Base-by-base conservation (phyloP, 176 grass and related monocot species). In the Musa itinerans region DNA sequence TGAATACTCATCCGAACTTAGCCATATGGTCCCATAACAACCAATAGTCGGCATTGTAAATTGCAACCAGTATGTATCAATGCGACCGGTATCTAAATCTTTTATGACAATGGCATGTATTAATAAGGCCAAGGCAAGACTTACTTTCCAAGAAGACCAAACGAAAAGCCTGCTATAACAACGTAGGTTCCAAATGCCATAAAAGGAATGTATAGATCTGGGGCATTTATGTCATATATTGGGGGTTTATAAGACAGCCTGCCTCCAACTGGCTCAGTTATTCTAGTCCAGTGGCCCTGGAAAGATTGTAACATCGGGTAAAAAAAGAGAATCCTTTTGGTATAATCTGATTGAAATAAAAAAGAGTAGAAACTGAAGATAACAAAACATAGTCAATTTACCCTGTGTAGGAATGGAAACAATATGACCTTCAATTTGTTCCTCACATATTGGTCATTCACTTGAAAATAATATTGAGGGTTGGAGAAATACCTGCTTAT, bases 381-480 rank as follows among this genome's bases (percentile, higher is more conserved):
- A 10, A 0, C 19, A 15, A 2, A 53, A 12, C 26, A 53, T 63
- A 65, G 20, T 21, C 10, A 52, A 9, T 52, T 43, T 52, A 77
- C 75, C 75, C 75, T 77, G 61, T 77, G 75, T 53, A 77, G 59
- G 20, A 77, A 65, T 23, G 75, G 75, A 10, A 77, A 77, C 57
- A 77, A 77, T 19, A 77, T 65, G 21, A 77, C 75, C 61, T 77
- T 77, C 59, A 77, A 23, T 53, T 77, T 77, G 75, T 77, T 77
- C 43, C 75, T 77, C 75, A 77, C 75, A 53, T 77, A 77, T 51
- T 77, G 75, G 12, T 65, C 75, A 53, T 77, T 77, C 22, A 77
- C 75, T 77, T 77, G 75, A 65, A 77, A 77, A 53, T 77, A 77
- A 65, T 66, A 77, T 11, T 77, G 75, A 52, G 75, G 75, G 10